Evolutionary conservation across 495 filamentous ascomycete genomes (phyloP).

Genomic region (Penicillium alfredii): DNA sequence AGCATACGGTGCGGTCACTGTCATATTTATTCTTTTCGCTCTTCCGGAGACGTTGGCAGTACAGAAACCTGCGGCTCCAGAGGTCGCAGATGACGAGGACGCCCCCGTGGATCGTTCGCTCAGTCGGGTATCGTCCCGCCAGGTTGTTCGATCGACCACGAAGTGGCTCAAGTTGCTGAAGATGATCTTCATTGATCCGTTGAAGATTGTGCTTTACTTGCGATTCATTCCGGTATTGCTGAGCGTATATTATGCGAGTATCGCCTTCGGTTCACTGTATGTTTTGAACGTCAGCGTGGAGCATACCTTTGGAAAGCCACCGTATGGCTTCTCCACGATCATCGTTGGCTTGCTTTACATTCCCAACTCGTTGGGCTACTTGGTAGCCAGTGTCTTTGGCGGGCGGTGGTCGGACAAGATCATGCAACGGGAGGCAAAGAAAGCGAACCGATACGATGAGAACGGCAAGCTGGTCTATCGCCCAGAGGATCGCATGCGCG

Average conservation of each 20-base stretch:
- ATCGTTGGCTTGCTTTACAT: slow-evolving; percentile 79
- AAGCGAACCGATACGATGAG: slow-evolving; percentile 64
- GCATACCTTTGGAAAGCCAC: slow-evolving; percentile 61
- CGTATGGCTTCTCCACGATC: slow-evolving; percentile 69
- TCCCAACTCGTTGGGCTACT: slow-evolving; percentile 72
- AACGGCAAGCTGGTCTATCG: slow-evolving; percentile 62
- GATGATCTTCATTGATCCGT: slow-evolving; percentile 69
- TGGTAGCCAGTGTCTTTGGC: slow-evolving; percentile 65
- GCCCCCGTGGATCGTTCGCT: slow-evolving; percentile 30
- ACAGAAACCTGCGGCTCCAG: slow-evolving; percentile 16
- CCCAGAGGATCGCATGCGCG: slow-evolving; percentile 84
- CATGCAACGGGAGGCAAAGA: slow-evolving; percentile 75
- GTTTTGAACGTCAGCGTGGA: slow-evolving; percentile 83
- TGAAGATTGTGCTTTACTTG: slow-evolving; percentile 72
- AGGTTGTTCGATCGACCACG: slow-evolving; percentile 53
- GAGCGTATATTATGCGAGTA: slow-evolving; percentile 74
- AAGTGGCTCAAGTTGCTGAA: slow-evolving; percentile 50
- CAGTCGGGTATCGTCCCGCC: slow-evolving; percentile 55
- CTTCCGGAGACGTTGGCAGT: slow-evolving; percentile 62
- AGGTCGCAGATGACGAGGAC: slow-evolving; percentile 15
- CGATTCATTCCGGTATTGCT: slow-evolving; percentile 74
- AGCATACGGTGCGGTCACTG: slow-evolving; percentile 63
- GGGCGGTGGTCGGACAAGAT: slow-evolving; percentile 85
- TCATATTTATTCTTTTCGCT: slow-evolving; percentile 58
- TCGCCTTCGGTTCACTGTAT: slow-evolving; percentile 79